phyloP scores from a whole-genome alignment of 192 early-diverging fungal species.

The Spinellus fusiger region DNA sequence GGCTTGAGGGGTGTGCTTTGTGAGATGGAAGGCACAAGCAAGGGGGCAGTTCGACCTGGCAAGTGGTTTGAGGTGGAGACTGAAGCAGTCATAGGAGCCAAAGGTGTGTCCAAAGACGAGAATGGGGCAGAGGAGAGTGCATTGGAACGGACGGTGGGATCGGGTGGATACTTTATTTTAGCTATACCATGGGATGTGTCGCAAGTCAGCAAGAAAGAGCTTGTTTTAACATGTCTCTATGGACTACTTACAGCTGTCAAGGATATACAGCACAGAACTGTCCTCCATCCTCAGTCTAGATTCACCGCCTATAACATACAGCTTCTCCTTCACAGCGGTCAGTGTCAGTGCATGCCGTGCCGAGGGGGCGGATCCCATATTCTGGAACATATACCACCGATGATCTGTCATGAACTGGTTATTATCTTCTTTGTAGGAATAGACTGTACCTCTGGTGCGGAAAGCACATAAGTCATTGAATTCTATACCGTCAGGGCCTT shows the following conservation, averaged over 20 bases:
- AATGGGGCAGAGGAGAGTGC: background rate
- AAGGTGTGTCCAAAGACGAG: background rate
- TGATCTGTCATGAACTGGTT: conserved; percentile 22
- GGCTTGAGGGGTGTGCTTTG: background rate
- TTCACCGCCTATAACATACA: conserved; percentile 51
- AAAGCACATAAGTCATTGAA: conserved; percentile 48
- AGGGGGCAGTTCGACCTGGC: background rate
- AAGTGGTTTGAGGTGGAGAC: background rate
- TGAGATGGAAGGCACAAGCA: background rate
- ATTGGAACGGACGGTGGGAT: background rate
- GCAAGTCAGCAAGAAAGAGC: background rate
- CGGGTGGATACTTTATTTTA: conserved; percentile 42
- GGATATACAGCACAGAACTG: conserved; percentile 28
- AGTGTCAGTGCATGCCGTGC: conserved; percentile 40
- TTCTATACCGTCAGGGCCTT: conserved; percentile 36
- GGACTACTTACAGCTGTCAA: conserved; percentile 44
- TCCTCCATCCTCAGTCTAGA: conserved; percentile 38
- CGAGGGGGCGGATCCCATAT: conserved; percentile 37
- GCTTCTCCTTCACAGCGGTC: conserved; percentile 42
- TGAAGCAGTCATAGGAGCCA: background rate
- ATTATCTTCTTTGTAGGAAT: conserved; percentile 1
- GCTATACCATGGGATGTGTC: conserved; percentile 20
- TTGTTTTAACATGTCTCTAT: background rate
- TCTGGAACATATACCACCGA: conserved; percentile 47
- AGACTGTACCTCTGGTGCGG: conserved; percentile 35